Conservation (phyloP, 1,284 basidiomycete species). For the Ceratobasidium sp. region DNA sequence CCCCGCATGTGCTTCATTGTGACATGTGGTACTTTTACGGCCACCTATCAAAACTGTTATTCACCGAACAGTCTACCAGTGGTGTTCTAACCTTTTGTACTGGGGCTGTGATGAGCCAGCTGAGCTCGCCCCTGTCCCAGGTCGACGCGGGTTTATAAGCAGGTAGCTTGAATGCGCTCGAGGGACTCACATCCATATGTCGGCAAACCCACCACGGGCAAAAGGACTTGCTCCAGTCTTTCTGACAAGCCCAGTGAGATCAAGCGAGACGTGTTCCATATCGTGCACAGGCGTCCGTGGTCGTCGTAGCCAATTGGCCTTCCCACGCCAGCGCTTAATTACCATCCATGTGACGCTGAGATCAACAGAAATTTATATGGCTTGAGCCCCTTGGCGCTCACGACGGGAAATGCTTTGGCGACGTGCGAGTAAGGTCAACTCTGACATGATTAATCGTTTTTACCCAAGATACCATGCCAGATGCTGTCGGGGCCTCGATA, state of each 20-base stretch:
- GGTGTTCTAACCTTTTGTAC: neutral
- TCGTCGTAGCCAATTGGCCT: neutral
- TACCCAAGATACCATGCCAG: neutral
- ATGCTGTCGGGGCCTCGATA: neutral
- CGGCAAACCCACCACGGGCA: constrained; percentile 29
- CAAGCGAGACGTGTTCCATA: constrained; percentile 20
- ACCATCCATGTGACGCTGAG: neutral
- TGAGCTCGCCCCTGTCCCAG: constrained; percentile 4
- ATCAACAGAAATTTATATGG: no score
- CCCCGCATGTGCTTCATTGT: constrained; percentile 33
- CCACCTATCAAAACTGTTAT: constrained; percentile 6
- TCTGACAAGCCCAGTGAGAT: constrained; percentile 23
- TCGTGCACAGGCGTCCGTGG: neutral
- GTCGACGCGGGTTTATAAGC: neutral
- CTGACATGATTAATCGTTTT: neutral
- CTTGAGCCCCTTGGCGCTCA: neutral
- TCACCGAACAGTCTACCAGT: neutral
- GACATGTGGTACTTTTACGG: constrained; percentile 32
- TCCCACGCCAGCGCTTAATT: constrained; percentile 18
- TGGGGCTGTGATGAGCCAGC: constrained; percentile 21
- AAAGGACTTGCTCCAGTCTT: constrained; percentile 13
- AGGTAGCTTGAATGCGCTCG: neutral
- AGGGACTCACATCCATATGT: constrained; percentile 36
- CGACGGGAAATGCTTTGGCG: neutral
- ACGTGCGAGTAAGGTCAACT: neutral